Base-by-base conservation (phyloP, 2,329 filamentous ascomycete species). In the Colletotrichum sp. region DNA sequence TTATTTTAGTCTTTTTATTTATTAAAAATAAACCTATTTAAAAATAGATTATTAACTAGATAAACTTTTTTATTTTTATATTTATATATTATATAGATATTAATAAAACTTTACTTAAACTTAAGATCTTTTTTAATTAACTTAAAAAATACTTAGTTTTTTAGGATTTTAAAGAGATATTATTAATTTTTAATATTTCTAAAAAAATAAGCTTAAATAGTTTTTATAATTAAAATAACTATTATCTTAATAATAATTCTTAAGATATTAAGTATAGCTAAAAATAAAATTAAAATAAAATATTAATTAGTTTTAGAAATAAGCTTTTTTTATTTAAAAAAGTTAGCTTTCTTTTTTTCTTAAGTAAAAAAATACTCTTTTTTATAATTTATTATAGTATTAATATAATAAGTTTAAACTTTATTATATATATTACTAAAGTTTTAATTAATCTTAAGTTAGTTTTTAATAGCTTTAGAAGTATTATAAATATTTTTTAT, bases 401-500 rank as follows among this genome's bases (percentile, higher is more conserved):
- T 55, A 55, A 55, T 55, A 55, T 55, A 55, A 6, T 55, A 55
- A 6, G n/a, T 55, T 55, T 55, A 22, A 15, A 55, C n/a, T 22
- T 55, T 55, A 55, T 55, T 55, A 55, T 55, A 55, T 55, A 55
- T 25, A 55, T 55, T 6, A 13, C 4, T 55, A 55, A 55, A 1
- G 19, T 25, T 1, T 55, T 55, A 25, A 6, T 55, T 55, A 55
- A n/a, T 55, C 3, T 55, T 55, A 55, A 13, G 6, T 25, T 55
- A 55, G 6, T n/a, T 15, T 55, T 55, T 22, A 55, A 9, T n/a
- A 55, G 2, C 4, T 25, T 55, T 55, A 55, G n/a, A 55, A 8
- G n/a, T 55, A 55, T 55, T 55, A 55, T 55, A 55, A 6, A 55
- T 55, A 25, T 55, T 6, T 55, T 55, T 55, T 55, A 55, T 55